Evolutionary conservation across 441 rosid species (phyloP), one percentile per base, ranked within the genome.

Genomic region (Pelargonium citronellum): DNA sequence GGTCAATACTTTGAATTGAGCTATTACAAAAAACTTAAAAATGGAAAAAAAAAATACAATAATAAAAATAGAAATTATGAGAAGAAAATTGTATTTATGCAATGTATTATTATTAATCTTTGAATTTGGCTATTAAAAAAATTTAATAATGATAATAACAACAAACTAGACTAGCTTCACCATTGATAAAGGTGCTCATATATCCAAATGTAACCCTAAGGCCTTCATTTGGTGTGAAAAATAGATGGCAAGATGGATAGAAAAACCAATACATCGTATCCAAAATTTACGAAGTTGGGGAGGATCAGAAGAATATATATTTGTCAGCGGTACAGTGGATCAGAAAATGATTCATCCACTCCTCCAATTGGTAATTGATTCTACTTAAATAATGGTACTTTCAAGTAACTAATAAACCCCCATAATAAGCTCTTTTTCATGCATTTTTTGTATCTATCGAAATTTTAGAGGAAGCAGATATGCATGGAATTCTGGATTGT

Each of bases 71-170:
- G 24, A 22, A 22, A 22, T 22, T 22, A 22, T 22, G 24, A 22
- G 24, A 22, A 22, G 24, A 22, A 22, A 22, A 22, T 22, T 22
- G 24, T 22, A 22, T 22, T 22, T 22, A 22, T 22, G 24, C 24
- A 22, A 1, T 22, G 24, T 22, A 22, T 22, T 22, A 22, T 22
- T 22, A 22, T 22, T 22, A 1, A 22, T 22, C 24, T 22, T 22
- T 22, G 24, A 22, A 22, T 22, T 22, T 22, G 24, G 24, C 24
- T 30, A 30, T 30, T 2, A 30, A 30, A 30, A 30, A 4, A 22
- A 22, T 22, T 22, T 22, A 86, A 66, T 96, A 85, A 85, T 78
- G 86, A 77, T 73, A 86, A 81, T 75, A 87, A 80, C 17, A 30
- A 30, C 30, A 24, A 24, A 24, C 1, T 24, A 11, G 47, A 43